Percentiles rank a stretch among this genome's conserved stretches.
phyloP scores from a whole-genome alignment of 2,329 filamentous ascomycete species.

The Claviceps quebecensis region DNA sequence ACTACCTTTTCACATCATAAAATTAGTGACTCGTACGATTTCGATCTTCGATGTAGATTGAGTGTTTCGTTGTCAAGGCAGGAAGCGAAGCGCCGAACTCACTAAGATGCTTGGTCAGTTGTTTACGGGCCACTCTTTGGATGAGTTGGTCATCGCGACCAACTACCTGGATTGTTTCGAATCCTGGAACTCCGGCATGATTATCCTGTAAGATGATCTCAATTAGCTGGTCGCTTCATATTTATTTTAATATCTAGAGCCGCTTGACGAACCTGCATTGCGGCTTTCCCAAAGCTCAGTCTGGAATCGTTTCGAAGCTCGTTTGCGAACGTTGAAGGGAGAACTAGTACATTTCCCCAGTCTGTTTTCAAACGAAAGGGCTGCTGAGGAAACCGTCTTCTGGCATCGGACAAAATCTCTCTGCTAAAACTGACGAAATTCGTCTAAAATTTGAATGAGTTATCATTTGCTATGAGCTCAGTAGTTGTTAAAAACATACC shows the following conservation, averaged over 20 bases:
- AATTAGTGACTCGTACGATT: not conserved
- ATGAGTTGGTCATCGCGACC: not conserved
- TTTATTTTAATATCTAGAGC: not conserved
- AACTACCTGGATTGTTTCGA: not conserved
- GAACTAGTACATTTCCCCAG: slow-evolving; percentile 9
- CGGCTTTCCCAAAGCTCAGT: slow-evolving; percentile 8
- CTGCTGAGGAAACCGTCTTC: not conserved
- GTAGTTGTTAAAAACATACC: not conserved
- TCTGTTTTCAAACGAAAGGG: slow-evolving; percentile 10
- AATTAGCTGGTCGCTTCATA: not conserved
- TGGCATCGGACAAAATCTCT: not conserved
- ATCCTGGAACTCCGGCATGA: not conserved
- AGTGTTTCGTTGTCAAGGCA: too few species aligned
- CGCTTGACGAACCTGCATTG: not conserved
- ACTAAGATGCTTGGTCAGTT: not conserved
- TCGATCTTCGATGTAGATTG: too few species aligned
- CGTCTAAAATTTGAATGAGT: not conserved
- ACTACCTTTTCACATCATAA: not conserved
- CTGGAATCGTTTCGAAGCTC: slow-evolving; percentile 12
- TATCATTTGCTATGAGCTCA: not conserved
- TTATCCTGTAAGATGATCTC: not conserved
- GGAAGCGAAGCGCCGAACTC: not conserved
- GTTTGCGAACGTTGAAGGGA: slow-evolving; percentile 9
- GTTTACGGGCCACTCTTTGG: not conserved
- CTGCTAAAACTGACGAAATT: not conserved